Percentiles rank a stretch among this genome's conserved stretches.
These are phyloP conservation scores for Mucor sp. DNA, from an alignment of 371 early-diverging fungal genomes.

Conservation along the genomic window DNA sequence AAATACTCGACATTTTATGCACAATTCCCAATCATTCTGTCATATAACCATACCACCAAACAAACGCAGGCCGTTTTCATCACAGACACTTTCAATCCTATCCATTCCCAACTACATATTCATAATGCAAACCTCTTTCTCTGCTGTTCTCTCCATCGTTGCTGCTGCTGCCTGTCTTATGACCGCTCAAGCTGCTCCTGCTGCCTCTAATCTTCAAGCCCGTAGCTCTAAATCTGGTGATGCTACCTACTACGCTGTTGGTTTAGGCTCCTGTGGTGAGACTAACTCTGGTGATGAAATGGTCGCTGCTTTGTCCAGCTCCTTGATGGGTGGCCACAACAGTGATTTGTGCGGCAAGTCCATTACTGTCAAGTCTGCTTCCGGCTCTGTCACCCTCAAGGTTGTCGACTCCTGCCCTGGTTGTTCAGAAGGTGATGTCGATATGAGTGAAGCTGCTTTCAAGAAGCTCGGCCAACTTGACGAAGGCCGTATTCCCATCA, in stretches of 20 bases:
- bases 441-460: slow-evolving; percentile 47
- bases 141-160: not conserved
- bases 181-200: slow-evolving; percentile 15
- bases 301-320: slow-evolving; percentile 41
- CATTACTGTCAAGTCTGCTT: slow-evolving; percentile 32
- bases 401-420: slow-evolving; percentile 58
- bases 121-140: not conserved
- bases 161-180: not conserved
- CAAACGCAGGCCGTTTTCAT: not conserved
- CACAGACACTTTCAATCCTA: not conserved
- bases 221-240: slow-evolving; percentile 27
- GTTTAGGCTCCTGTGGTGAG: slow-evolving; percentile 50
- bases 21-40: not conserved
- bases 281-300: slow-evolving; percentile 19
- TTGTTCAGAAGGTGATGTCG: slow-evolving; percentile 44
- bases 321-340: not conserved
- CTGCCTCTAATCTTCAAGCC: slow-evolving; percentile 2
- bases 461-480: slow-evolving; percentile 32
- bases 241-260: slow-evolving; percentile 46
- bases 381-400: slow-evolving; percentile 42
- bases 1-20: not conserved
- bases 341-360: slow-evolving; percentile 45
- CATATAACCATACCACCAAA: not conserved
- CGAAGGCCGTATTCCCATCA: slow-evolving; percentile 43
- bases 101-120: not conserved